Evolutionary conservation across 129 eudicot species (phyloP), one percentile per base, ranked within the genome.

Genomic region (Flaveria trinervia): DNA sequence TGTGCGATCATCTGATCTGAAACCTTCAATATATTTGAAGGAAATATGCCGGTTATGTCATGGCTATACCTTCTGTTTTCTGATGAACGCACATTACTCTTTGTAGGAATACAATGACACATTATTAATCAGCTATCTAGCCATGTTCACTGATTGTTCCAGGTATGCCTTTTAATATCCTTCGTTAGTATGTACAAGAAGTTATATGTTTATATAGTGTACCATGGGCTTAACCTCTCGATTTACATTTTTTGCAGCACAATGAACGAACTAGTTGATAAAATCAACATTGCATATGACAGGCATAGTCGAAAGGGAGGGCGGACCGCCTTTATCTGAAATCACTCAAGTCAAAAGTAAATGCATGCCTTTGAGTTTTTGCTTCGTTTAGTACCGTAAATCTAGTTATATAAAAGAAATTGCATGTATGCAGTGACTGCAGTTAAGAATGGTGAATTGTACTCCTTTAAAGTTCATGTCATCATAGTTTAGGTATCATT

Each of bases 231-330:
- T 30, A 1, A 64, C 30, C 22, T 28, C 8, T 5, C 15, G 23
- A 15, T 30, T 62, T 30, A 14, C 68, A 64, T 15, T 64, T 30
- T n/a, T 64, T 33, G 69, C 69, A 94, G 98, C 79, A 87, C 97
- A 52, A 94, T 91, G 98, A 89, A 94, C 14, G 98, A 94, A 78
- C 83, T 94, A 83, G 98, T 94, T 14, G 98, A 94, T 78, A 94
- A 91, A 79, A 84, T 94, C 84, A 94, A 94, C 85, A 82, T 86
- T n/a, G 98, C 97, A 44, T 94, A 87, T 49, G 98, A 94, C 72
- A 88, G 92, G 84, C 86, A 87, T 68, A 91, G 83, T 79, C 85
- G 96, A 45, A 89, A 96, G 83, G 98, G 97, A 79, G 98, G 98
- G n/a, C 88, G 98, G 26, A 87, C 89, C 14, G 87, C 93, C 68